Base-by-base conservation (phyloP, 306 rosid species). In the Cucurbita pepo region DNA sequence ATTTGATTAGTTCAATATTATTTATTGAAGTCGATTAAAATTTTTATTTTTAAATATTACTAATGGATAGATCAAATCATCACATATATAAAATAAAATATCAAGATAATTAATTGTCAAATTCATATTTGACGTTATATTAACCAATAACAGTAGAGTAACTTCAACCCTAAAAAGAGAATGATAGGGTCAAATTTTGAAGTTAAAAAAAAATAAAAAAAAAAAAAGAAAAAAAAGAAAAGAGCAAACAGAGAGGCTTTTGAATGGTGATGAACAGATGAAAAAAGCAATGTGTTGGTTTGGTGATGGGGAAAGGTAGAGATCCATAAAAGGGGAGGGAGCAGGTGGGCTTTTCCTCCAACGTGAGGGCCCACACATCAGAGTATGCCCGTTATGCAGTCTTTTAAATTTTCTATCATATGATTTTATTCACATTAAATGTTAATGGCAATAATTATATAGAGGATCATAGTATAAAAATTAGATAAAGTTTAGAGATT, bases 291-390 rank as follows among this genome's bases (percentile, higher is more conserved):
- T 44, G 69, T 30, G 34, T 30, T 30, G 34, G 34, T 47, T 67
- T 67, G 73, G 56, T 67, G 56, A 67, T 47, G 41, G 41, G 73
- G 12, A 67, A 48, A 47, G 55, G 4, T 66, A 30, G 21, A 66
- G n/a, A 12, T 66, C 71, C 38, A 66, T 18, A 66, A 45, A 45
- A 66, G 56, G 21, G 21, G 54, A 67, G 19, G 21, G 54, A 67
- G 19, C 21, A 67, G 73, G 73, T 67, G 73, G 73, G 54, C 73
- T 67, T 66, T 67, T 67, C 73, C 73, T 47, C 73, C 56, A 21
- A 47, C 73, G 22, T 47, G 56, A 12, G 56, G 43, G 13, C 43
- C 73, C 73, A 67, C 73, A 14, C 6, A 10, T 63, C 38, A 41
- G 10, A 43, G 50, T 5, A 3, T 9, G 8, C 14, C 70, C 36